A percentile compares a stretch with the other conserved stretches of the same genome.
phyloP scores from a whole-genome alignment of 2,329 filamentous ascomycete genomes.

The Aspergillus quadrilineatus region DNA sequence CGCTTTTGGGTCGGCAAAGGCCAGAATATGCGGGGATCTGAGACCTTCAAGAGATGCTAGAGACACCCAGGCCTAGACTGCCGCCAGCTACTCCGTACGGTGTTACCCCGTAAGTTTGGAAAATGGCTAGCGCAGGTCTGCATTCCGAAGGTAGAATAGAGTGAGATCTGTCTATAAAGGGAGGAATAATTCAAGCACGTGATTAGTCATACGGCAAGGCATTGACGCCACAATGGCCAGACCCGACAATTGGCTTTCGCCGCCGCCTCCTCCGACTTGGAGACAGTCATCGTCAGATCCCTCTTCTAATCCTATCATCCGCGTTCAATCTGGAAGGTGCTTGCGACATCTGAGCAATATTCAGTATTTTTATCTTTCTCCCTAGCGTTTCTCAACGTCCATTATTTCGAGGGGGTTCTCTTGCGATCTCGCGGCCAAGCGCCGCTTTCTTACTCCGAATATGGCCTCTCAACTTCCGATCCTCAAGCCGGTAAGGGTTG shows the following conservation, averaged over 20 bases:
- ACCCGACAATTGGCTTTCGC: slow-evolving; percentile 29
- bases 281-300: slow-evolving; percentile 9
- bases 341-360: slow-evolving; percentile 17
- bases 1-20: no score
- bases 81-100: background rate
- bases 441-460: slow-evolving; percentile 35
- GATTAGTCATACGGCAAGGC: slow-evolving; percentile 21
- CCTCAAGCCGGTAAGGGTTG: slow-evolving; percentile 46
- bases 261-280: slow-evolving; percentile 22
- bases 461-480: slow-evolving; percentile 55
- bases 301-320: slow-evolving; percentile 19
- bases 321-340: slow-evolving; percentile 25
- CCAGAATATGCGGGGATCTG: background rate
- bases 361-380: slow-evolving; percentile 5
- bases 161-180: background rate
- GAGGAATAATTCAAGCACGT: slow-evolving; percentile 21
- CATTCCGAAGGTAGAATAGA: background rate
- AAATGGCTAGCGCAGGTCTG: background rate
- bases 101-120: background rate
- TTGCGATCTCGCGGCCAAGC: slow-evolving; percentile 33
- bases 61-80: background rate
- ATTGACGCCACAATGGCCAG: slow-evolving; percentile 27
- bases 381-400: background rate
- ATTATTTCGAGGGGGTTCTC: slow-evolving; percentile 17
- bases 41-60: background rate